Percentiles rank a stretch among this genome's conserved stretches.
Conservation (phyloP, 2,329 filamentous ascomycete genomes). For the Epichloe bromicola region DNA sequence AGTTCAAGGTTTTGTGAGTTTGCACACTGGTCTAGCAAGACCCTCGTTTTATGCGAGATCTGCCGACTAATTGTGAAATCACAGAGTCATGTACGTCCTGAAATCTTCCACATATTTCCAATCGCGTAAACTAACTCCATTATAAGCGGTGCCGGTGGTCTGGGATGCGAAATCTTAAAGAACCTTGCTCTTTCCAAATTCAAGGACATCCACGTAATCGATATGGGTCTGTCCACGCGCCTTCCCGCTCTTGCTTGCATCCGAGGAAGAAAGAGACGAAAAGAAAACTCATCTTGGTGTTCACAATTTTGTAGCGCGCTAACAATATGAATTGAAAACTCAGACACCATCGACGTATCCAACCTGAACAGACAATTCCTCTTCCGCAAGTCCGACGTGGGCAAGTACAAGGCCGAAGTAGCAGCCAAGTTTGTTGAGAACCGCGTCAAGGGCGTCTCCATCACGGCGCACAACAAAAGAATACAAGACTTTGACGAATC, state of each 20-base stretch:
- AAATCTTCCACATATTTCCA: background rate
- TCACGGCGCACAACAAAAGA: constrained; percentile 84
- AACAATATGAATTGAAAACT: background rate
- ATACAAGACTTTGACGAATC: constrained; percentile 95
- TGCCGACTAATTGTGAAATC: background rate
- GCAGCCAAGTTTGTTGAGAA: constrained; percentile 85
- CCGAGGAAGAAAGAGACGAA: background rate
- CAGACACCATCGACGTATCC: constrained; percentile 95
- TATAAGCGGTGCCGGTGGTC: constrained; percentile 72
- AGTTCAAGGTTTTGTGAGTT: constrained; percentile 62
- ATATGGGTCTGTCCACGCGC: constrained; percentile 60
- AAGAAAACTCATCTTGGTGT: background rate
- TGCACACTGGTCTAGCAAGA: background rate
- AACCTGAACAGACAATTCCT: constrained; percentile 97
- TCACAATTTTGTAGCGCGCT: too few species aligned
- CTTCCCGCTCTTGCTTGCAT: background rate
- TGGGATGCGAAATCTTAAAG: constrained; percentile 95
- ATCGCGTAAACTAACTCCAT: background rate
- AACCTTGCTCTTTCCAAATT: constrained; percentile 91
- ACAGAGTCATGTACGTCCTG: constrained; percentile 37
- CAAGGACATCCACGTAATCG: constrained; percentile 94
- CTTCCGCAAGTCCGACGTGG: constrained; percentile 83
- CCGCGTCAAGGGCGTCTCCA: constrained; percentile 78
- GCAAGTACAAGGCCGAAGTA: constrained; percentile 85
- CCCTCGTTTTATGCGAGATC: background rate